Conservation (phyloP, 2,329 filamentous ascomycete species). For the Colletotrichum melonis region DNA sequence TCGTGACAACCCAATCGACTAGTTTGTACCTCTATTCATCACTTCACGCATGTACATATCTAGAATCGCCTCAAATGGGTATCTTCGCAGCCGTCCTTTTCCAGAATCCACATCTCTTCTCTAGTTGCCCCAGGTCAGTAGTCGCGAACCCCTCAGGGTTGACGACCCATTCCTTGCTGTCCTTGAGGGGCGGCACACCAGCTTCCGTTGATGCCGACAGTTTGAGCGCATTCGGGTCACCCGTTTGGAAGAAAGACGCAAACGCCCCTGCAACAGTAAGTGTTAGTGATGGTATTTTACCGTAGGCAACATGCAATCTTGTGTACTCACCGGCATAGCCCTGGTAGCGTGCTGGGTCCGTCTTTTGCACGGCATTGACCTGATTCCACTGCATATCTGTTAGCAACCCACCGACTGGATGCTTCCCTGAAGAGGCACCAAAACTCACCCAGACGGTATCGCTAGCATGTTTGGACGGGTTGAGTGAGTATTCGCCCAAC, state of each 20-base stretch:
- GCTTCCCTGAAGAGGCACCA: background rate
- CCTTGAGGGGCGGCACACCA: slow-evolving; percentile 56
- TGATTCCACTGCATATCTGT: slow-evolving; percentile 61
- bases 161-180: slow-evolving; percentile 63
- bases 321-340: slow-evolving; percentile 53
- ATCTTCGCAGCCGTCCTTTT: slow-evolving; percentile 55
- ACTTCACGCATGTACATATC: slow-evolving; percentile 7
- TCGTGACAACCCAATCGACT: slow-evolving; percentile 76
- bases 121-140: slow-evolving; percentile 50
- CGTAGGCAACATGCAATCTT: background rate
- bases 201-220: slow-evolving; percentile 56
- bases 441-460: slow-evolving; percentile 65
- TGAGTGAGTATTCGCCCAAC: slow-evolving; percentile 69
- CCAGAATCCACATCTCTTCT: slow-evolving; percentile 66
- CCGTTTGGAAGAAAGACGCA: slow-evolving; percentile 69
- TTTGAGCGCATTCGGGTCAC: slow-evolving; percentile 68
- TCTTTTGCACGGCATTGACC: slow-evolving; percentile 62
- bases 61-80: slow-evolving; percentile 50
- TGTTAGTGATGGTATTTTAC: background rate
- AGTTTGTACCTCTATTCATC: slow-evolving; percentile 4
- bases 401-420: background rate
- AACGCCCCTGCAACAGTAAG: slow-evolving; percentile 59
- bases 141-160: slow-evolving; percentile 55
- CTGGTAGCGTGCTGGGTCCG: slow-evolving; percentile 64
- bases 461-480: slow-evolving; percentile 67